phyloP scores from a whole-genome alignment of 805 yeast species.

The Candida sonorensis region DNA sequence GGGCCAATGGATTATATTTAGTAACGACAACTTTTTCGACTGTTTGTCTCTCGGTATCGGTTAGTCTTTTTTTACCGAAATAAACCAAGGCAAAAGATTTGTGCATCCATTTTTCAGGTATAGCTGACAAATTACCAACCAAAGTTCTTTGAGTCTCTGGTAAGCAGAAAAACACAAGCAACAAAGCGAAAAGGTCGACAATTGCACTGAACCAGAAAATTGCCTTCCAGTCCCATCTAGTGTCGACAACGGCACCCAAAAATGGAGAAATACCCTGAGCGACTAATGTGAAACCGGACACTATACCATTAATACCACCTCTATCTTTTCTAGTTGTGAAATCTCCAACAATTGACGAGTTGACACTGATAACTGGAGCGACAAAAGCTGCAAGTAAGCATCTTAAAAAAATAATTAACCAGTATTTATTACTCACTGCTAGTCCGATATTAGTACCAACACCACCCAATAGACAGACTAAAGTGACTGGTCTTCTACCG shows the following conservation, averaged over 20 bases:
- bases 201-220: slow-evolving; percentile 73
- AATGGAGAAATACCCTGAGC: slow-evolving; percentile 80
- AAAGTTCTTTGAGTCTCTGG: slow-evolving; percentile 73
- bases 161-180: slow-evolving; percentile 31
- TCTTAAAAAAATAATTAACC: slow-evolving; percentile 58
- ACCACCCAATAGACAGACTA: slow-evolving; percentile 49
- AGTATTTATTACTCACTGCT: slow-evolving; percentile 50
- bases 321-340: slow-evolving; percentile 56
- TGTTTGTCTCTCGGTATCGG: slow-evolving; percentile 22
- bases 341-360: slow-evolving; percentile 70
- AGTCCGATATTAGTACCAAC: slow-evolving; percentile 60
- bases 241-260: slow-evolving; percentile 49
- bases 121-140: slow-evolving; percentile 69
- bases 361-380: slow-evolving; percentile 67
- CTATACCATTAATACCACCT: slow-evolving; percentile 64
- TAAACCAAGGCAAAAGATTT: slow-evolving; percentile 37
- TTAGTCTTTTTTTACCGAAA: slow-evolving; percentile 25
- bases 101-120: slow-evolving; percentile 38
- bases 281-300: slow-evolving; percentile 55
- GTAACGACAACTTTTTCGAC: slow-evolving; percentile 8
- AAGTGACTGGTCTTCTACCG: slow-evolving; percentile 67
- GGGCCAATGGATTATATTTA: slow-evolving; percentile 22
- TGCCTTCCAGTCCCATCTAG: slow-evolving; percentile 63
- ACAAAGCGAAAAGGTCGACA: slow-evolving; percentile 43
- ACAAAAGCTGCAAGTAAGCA: slow-evolving; percentile 74